Percentiles rank a stretch among this genome's conserved stretches.
Evolutionary conservation across 169 alveolate species (phyloP).

Genomic region (Blepharisma undulans): DNA sequence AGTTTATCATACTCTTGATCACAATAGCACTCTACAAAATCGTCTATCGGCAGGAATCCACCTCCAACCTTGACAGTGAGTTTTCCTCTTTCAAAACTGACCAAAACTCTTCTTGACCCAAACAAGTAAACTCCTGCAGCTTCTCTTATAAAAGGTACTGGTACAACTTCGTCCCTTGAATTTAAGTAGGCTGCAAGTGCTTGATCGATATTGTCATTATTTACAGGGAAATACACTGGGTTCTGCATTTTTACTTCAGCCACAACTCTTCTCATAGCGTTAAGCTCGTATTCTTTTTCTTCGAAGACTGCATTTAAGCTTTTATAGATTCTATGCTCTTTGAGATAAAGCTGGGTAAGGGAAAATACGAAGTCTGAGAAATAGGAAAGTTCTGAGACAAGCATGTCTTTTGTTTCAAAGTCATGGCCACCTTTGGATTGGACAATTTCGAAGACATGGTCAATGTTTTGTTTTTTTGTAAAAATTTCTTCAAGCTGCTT

Average conservation of each 20-base stretch:
- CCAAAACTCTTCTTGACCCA: slow-evolving; percentile 55
- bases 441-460: not conserved
- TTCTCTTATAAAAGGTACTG: slow-evolving; percentile 60
- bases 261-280: not conserved
- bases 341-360: not conserved
- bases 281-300: slow-evolving; percentile 11
- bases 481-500: slow-evolving; percentile 3
- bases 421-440: not conserved
- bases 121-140: slow-evolving; percentile 68
- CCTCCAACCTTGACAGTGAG: slow-evolving; percentile 63
- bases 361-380: slow-evolving; percentile 18
- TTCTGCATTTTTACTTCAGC: slow-evolving; percentile 9
- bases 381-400: not conserved
- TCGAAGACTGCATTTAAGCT: not conserved
- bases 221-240: slow-evolving; percentile 34
- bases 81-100: slow-evolving; percentile 59
- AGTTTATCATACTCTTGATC: slow-evolving; percentile 44
- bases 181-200: slow-evolving; percentile 56
- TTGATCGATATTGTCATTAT: slow-evolving; percentile 62
- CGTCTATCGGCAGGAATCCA: slow-evolving; percentile 62
- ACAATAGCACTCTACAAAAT: slow-evolving; percentile 45
- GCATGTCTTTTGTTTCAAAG: slow-evolving; percentile 19
- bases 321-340: not conserved
- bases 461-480: not conserved
- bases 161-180: slow-evolving; percentile 16